Evolutionary conservation across 805 yeast species (phyloP), one percentile per base, ranked within the genome.

Genomic region (Teunomyces tritomae): DNA sequence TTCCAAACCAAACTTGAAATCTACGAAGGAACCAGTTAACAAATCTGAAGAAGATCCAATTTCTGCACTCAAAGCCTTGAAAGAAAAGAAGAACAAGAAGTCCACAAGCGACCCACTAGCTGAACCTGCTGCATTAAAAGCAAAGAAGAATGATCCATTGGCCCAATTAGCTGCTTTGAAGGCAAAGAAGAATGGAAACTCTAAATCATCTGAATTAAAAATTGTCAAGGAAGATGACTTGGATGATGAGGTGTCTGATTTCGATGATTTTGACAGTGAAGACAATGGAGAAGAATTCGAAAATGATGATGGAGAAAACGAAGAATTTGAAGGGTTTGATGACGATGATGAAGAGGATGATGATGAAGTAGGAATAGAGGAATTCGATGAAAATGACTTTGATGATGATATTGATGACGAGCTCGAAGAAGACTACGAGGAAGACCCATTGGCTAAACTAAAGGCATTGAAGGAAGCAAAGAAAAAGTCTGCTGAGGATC

Each of bases 311-410:
- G 76, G 65, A 40, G 77, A 32, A 8, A 32, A 7, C 17, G 34
- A 73, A 33, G 77, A 77, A 2, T 70, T 73, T 72, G 74, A 67
- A 2, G 71, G 75, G 3, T 45, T 57, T 77, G 46, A 73, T 64
- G 59, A 71, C 71, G 29, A 51, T 7, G 52, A 46, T 2, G 51
- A 45, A 2, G 48, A 26, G 6, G 20, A 24, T 11, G 49, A 45
- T 3, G 50, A 14, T 7, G 54, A 40, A 3, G 47, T 16, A 9
- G 34, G 37, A 4, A 13, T 40, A 9, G 49, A 43, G 11, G 48
- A 35, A 28, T 29, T 44, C 3, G 52, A 46, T 16, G 48, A 35
- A 17, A 46, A 16, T 8, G 51, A 42, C 16, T 35, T 26, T 24
- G 45, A 32, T 27, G 48, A 36, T 27, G 50, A 43, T 8, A 11